A percentile compares a stretch with the other conserved stretches of the same genome.
phyloP scores from a whole-genome alignment of 805 yeast species.

The Hanseniaspora clermontiae region DNA sequence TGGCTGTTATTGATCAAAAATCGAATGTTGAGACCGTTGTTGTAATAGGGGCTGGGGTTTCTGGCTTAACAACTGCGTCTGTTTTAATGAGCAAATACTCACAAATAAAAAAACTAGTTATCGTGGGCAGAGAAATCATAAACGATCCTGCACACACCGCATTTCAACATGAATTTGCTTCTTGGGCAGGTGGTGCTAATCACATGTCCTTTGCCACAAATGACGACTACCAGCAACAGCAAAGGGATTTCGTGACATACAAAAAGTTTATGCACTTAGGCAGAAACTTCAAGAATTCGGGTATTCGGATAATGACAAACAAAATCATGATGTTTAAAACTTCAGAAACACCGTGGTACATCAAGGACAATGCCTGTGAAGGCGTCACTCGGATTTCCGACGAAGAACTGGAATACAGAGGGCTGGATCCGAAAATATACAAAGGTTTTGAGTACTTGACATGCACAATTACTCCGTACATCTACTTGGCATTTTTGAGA shows the following conservation, averaged over 20 bases:
- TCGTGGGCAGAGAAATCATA: constrained; percentile 32
- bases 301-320: constrained; percentile 28
- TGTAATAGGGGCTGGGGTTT: constrained; percentile 37
- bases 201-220: constrained; percentile 48
- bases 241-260: constrained; percentile 40
- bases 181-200: constrained; percentile 64
- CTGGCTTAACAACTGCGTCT: constrained; percentile 42
- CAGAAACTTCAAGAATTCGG: constrained; percentile 36
- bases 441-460: constrained; percentile 41
- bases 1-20: not conserved
- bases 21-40: constrained; percentile 9
- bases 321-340: constrained; percentile 16
- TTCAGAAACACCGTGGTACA: constrained; percentile 39
- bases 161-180: constrained; percentile 38
- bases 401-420: constrained; percentile 26
- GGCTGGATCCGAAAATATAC: constrained; percentile 26
- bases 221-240: constrained; percentile 30
- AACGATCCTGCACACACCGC: constrained; percentile 38
- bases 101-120: constrained; percentile 28
- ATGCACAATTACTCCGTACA: constrained; percentile 46
- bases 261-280: constrained; percentile 36
- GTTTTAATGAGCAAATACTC: constrained; percentile 30
- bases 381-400: constrained; percentile 29
- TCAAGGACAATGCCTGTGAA: constrained; percentile 28
- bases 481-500: constrained; percentile 42